Evolutionary conservation across 306 rosid species (phyloP), one percentile per base, ranked within the genome.

Genomic region (Acacia confusa): DNA sequence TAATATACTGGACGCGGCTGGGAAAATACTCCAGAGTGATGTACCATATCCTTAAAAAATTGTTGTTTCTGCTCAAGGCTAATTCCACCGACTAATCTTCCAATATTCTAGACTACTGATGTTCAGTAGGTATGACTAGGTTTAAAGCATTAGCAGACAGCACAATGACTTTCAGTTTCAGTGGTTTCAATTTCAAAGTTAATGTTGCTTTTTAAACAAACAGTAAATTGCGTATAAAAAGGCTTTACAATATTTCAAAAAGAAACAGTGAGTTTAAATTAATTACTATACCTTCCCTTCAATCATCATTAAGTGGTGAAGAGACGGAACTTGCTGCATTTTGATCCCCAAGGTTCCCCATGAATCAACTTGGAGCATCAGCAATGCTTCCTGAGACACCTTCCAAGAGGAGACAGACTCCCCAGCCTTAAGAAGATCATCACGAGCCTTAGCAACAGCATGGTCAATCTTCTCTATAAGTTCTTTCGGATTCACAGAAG

Each of bases 271-370:
- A 12, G 24, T 10, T 0, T 58, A 53, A 57, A 7, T 9, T 6
- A 20, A 5, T 38, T n/a, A 4, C 30, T 38, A 72, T 87, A 95
- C 99, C 97, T 95, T 95, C 53, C 90, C 97, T 86, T 95, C 94
- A 43, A 55, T 81, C 45, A 76, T 60, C 75, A 91, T 85, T 34
- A 95, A 88, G 61, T 86, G 86, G 34, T 84, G 55, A 70, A 95
- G 92, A 30, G 91, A 82, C 8, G 95, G 92, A 75, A 95, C 90
- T 71, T 89, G 89, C 85, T 91, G 99, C 94, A 95, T 91, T 60
- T 82, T 84, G 34, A 90, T 81, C 55, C 93, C 97, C 69, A 95
- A 52, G 24, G 90, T 72, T 68, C 72, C 69, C 97, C 92, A 95
- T 0, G 88, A 87, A 81, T 93, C 95, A 44, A 85, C 88, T 73